Percentiles rank a stretch among this genome's conserved stretches.
Conservation (phyloP, 2,329 filamentous ascomycete genomes). For the Aspergillus sergii region DNA sequence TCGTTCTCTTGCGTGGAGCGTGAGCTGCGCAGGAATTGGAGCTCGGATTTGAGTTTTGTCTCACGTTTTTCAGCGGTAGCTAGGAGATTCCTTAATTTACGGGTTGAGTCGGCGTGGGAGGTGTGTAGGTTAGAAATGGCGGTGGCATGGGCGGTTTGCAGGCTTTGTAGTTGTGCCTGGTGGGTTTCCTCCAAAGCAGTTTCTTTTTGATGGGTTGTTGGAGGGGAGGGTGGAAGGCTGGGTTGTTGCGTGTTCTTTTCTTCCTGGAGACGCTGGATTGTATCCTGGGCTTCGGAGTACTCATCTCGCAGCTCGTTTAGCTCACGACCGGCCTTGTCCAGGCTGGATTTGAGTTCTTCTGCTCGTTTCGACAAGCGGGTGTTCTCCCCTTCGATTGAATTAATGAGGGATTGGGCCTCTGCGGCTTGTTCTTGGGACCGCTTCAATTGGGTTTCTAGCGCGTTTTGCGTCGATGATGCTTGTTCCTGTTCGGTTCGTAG, state of each 20-base stretch:
- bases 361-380: conserved; percentile 36
- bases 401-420: conserved; percentile 41
- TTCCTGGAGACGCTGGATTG: conserved; percentile 33
- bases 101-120: conserved; percentile 40
- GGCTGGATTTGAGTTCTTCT: conserved; percentile 36
- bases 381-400: conserved; percentile 44
- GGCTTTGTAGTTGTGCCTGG: conserved; percentile 37
- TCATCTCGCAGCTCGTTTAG: conserved; percentile 34
- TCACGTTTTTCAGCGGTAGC: conserved; percentile 39
- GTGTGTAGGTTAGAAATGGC: conserved; percentile 40
- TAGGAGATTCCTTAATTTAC: conserved; percentile 39
- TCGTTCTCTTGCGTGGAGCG: conserved; percentile 26
- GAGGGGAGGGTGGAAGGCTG: conserved; percentile 35
- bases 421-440: conserved; percentile 39
- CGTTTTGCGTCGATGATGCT: conserved; percentile 28
- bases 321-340: conserved; percentile 35
- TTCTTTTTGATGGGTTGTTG: conserved; percentile 18
- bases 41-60: conserved; percentile 34
- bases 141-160: conserved; percentile 40
- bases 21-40: conserved; percentile 30
- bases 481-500: conserved; percentile 35
- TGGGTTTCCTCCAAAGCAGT: conserved; percentile 35
- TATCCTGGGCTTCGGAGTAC: conserved; percentile 34
- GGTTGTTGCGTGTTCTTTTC: conserved; percentile 30
- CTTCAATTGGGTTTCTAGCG: conserved; percentile 38